These are phyloP conservation scores for Solidago caesia DNA, from an alignment of 129 eudicot genomes.

Conservation along the genomic window DNA sequence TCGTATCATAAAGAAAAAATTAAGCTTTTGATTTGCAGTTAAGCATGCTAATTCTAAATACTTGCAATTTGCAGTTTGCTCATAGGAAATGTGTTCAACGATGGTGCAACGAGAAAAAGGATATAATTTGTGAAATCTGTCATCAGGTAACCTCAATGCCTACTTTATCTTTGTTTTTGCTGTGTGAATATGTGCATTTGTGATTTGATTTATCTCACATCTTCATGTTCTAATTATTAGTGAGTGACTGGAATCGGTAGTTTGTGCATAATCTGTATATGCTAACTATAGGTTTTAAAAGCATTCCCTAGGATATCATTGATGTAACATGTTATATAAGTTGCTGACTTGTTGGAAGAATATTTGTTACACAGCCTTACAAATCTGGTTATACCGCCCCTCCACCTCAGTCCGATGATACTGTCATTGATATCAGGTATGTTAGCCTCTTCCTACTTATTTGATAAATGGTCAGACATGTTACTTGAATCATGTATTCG, in stretches of 20 bases:
- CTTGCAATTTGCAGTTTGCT: constrained; percentile 53
- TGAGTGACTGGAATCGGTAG: background rate
- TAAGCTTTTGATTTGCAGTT: background rate
- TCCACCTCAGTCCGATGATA: constrained; percentile 46
- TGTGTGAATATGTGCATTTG: background rate
- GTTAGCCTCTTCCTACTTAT: constrained; percentile 14
- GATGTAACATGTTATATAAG: background rate
- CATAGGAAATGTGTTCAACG: constrained; percentile 85
- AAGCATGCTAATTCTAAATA: constrained; percentile 7
- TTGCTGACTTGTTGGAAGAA: constrained; percentile 3
- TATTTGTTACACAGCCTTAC: constrained; percentile 44
- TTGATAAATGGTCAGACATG: background rate
- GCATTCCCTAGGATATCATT: constrained; percentile 1
- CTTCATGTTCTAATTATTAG: too few species aligned
- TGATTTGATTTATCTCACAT: too few species aligned
- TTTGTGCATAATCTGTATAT: background rate
- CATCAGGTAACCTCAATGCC: constrained; percentile 54
- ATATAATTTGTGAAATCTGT: constrained; percentile 78
- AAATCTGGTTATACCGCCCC: constrained; percentile 77
- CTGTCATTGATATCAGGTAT: constrained; percentile 72
- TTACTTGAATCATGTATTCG: background rate
- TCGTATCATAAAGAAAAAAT: background rate
- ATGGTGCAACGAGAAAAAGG: constrained; percentile 88
- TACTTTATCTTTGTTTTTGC: constrained; percentile 6
- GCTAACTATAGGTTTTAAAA: background rate